Conservation (phyloP, 2,329 filamentous ascomycete genomes). For the Acephala macrosclerotiorum region DNA sequence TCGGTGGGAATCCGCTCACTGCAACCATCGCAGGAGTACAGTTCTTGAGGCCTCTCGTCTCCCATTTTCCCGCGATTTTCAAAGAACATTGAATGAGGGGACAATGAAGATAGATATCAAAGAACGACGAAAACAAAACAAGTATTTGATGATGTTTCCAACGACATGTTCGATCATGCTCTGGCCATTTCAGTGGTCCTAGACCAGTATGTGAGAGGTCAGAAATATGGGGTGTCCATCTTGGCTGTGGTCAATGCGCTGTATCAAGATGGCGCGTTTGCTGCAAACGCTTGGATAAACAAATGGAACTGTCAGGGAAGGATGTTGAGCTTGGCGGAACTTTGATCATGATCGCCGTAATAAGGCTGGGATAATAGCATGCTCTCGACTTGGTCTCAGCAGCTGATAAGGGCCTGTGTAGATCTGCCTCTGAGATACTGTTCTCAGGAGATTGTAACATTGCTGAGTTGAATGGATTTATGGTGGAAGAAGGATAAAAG, state of each 20-base stretch:
- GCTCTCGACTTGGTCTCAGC: neutral
- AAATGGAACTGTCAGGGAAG: neutral
- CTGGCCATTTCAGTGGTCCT: neutral
- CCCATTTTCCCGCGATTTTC: neutral
- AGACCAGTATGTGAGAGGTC: constrained; percentile 2
- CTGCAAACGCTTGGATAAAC: constrained; percentile 9
- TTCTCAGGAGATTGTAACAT: neutral
- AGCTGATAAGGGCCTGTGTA: neutral
- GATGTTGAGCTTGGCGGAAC: constrained; percentile 3
- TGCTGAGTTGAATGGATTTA: neutral
- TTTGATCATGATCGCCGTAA: neutral
- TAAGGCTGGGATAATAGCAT: neutral
- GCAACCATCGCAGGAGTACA: constrained; percentile 28
- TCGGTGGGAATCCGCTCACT: constrained; percentile 18
- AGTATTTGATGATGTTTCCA: neutral
- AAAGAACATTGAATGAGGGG: neutral
- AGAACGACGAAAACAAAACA: neutral
- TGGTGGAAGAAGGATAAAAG: neutral
- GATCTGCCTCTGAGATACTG: too few species aligned
- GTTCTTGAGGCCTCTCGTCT: constrained; percentile 14
- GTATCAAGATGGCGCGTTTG: constrained; percentile 9
- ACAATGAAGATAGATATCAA: too few species aligned
- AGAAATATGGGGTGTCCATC: neutral
- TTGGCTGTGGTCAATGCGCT: constrained; percentile 12
- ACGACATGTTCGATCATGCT: constrained; percentile 4